These are phyloP conservation scores for Wolfiporia cocos DNA, from an alignment of 1,284 basidiomycete genomes.

Conservation along the genomic window DNA sequence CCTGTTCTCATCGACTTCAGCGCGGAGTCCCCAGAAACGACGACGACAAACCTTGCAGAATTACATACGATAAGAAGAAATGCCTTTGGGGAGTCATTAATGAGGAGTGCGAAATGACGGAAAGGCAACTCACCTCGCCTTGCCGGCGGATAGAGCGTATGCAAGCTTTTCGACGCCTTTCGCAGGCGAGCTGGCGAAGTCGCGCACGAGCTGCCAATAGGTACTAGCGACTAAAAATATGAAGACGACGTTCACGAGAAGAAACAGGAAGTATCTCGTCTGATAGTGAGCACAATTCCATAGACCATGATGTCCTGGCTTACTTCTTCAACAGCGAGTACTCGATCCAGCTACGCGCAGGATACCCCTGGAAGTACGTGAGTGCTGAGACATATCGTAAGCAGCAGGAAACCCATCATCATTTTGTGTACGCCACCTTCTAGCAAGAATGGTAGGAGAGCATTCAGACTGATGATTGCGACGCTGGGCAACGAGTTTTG, in stretches of 20 bases:
- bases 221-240: conserved; percentile 91
- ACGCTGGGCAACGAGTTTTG: conserved; percentile 91
- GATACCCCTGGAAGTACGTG: conserved; percentile 85
- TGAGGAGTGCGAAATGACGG: not conserved
- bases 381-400: conserved; percentile 52
- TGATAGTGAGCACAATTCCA: conserved; percentile 4
- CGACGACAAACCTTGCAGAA: conserved; percentile 69
- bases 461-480: conserved; percentile 88
- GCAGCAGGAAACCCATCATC: no score
- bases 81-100: conserved; percentile 40
- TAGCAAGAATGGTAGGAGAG: conserved; percentile 81
- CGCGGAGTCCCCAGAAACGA: not conserved
- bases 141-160: conserved; percentile 67
- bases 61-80: conserved; percentile 95
- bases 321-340: conserved; percentile 91
- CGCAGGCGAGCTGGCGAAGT: conserved; percentile 81
- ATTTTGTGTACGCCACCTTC: conserved; percentile 71
- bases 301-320: conserved; percentile 22
- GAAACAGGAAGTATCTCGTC: conserved; percentile 86
- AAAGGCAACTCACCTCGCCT: conserved; percentile 44
- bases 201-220: conserved; percentile 83
- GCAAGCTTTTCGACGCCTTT: conserved; percentile 91
- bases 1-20: conserved; percentile 35
- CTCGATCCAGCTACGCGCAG: conserved; percentile 88
- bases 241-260: conserved; percentile 93